Percentiles rank a stretch among this genome's conserved stretches.
phyloP scores from a whole-genome alignment of 345 rosid genomes.

The Eutrema japonicum region DNA sequence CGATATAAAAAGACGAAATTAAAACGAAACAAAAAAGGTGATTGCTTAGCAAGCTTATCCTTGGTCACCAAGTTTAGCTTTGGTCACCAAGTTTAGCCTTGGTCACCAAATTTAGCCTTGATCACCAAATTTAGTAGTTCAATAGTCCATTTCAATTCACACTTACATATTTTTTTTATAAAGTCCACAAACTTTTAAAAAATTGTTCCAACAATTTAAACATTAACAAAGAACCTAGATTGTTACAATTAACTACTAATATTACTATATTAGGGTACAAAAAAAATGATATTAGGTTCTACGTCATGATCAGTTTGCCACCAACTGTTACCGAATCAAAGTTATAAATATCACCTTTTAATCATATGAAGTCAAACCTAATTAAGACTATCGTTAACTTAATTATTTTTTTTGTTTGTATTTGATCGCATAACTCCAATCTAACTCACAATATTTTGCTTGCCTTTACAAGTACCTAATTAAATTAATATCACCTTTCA shows the following conservation, averaged over 20 bases:
- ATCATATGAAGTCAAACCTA: conserved; percentile 31
- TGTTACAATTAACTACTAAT: neutral
- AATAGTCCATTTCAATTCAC: no score
- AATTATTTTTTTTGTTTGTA: neutral
- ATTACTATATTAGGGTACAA: neutral
- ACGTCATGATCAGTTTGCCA: conserved; percentile 27
- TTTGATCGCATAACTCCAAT: neutral
- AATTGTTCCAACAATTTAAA: no score
- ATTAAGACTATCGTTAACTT: conserved; percentile 13
- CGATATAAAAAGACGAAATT: no score
- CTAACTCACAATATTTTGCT: neutral
- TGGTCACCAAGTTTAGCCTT: no score
- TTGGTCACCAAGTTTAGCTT: no score
- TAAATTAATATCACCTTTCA: neutral
- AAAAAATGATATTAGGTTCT: conserved; percentile 19
- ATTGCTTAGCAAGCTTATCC: no score
- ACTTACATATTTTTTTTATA: no score
- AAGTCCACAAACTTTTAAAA: no score
- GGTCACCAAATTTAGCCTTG: no score
- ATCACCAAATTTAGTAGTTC: fast-evolving
- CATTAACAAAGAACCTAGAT: neutral
- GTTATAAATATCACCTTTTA: neutral
- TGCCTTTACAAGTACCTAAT: neutral
- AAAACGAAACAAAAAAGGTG: no score
- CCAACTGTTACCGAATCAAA: conserved; percentile 22